Base-by-base conservation (phyloP, 2,329 filamentous ascomycete species). In the Pyricularia pennisetigena region DNA sequence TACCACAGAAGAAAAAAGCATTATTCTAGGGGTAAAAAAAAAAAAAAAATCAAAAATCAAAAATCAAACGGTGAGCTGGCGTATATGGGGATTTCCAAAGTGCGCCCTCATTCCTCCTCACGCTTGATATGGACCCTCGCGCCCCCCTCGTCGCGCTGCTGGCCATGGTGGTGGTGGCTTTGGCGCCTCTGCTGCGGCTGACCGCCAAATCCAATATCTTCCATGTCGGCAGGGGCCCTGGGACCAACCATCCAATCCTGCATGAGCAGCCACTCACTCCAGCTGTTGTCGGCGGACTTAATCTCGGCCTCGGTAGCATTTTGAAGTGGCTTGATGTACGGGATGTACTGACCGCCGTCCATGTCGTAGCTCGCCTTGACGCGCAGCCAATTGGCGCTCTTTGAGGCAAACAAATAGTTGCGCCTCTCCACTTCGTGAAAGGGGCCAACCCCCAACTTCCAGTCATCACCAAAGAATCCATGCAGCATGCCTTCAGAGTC, bases 211-310 rank as follows among this genome's bases (percentile, higher is more conserved):
- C 69, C 70, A 2, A 72, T 73, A 24, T 61, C 57, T 16, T 61
- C 57, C 57, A 61, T 61, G 65, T 71, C 74, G 30, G 83, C 82
- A 7, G 90, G 91, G 35, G 90, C 89, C 70, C 92, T 82, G 1
- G 92, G 91, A 2, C 94, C 94, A n/a, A 97, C 82, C 93, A 97
- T 97, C 94, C 94, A 98, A 78, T 97, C 94, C 78, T 97, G 93
- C 92, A 97, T 96, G 14, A 92, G 92, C 35, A 97, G 81, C 94
- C 94, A 98, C 74, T 94, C 90, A 76, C 93, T 96, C 95, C 95
- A 99, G 69, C 85, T 88, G 70, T 86, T 85, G 79, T 98, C 94
- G 0, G 94, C 94, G 16, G 82, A 86, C 70, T 91, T 86, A 70
- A 98, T 92, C 80, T 98, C 95, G 26, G 87, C 86, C 74, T 94